Base-by-base conservation (phyloP, 495 filamentous ascomycete genomes). In the Hypoxylon trugodes region DNA sequence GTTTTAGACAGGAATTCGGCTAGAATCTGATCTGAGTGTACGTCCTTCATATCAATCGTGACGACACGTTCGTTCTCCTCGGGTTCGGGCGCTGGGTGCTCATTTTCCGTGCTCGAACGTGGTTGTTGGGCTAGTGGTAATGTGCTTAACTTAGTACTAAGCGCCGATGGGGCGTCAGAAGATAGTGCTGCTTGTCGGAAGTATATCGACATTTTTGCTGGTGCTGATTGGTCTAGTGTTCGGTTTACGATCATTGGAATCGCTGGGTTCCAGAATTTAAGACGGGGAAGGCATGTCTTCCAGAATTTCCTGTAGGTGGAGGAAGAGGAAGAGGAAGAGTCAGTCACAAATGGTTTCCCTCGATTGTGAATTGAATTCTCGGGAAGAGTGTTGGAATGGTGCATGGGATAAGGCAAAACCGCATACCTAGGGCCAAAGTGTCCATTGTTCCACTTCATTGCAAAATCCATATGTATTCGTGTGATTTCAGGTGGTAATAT, bases 201-300 rank as follows among this genome's bases (percentile, higher is more conserved):
- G 79, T 92, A 91, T 49, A 98, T 79, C 58, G 87, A 89, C 75
- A 98, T 78, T 1, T 76, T 84, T 4, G 93, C 86, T 1, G 83
- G 87, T 32, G 79, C 86, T 43, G 67, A 72, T 46, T 85, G 76
- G 19, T 89, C 78, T 15, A 57, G 37, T 16, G 81, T 86, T 45
- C 91, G 89, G 66, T 85, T 85, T 49, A 98, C 86, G 30, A 89
- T 87, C 87, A 98, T 94, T 12, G 85, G 83, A 12, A 98, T 72
- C 6, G 84, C 79, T 0, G 95, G 95, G 72, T 98, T 98, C 80
- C 95, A 89, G 80, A 88, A 98, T 81, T 98, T 96, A 19, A 98
- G 80, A 61, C 91, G 85, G 1, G 90, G 90, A 26, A 98, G 87
- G 66, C 85, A 89, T 32, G 86, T 76, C 43, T 84, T 86, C 93